Percentiles rank a stretch among this genome's conserved stretches.
Conservation (phyloP, 148 eudicot genomes). For the Cornus controversa region DNA sequence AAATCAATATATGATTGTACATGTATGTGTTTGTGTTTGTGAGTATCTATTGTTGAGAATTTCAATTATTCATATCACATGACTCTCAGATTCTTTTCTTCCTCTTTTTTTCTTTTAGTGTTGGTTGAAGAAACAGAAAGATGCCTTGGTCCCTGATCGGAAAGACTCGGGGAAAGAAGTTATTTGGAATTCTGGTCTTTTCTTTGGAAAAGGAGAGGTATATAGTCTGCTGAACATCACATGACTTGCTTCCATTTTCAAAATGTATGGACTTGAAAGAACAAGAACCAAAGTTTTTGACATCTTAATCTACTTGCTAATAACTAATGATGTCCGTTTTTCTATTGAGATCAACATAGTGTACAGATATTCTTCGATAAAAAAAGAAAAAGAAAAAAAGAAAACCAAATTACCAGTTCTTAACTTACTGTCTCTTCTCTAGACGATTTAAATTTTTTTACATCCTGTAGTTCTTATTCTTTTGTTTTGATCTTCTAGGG, state of each 20-base stretch:
- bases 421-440: too few relatives aligned
- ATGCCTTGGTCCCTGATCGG: slow-evolving; percentile 28
- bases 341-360: too few relatives aligned
- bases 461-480: too few relatives aligned
- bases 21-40: background rate
- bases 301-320: too few relatives aligned
- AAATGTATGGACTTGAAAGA: too few relatives aligned
- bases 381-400: too few relatives aligned
- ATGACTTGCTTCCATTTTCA: background rate
- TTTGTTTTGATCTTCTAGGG: too few relatives aligned
- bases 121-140: slow-evolving; percentile 43
- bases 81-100: background rate
- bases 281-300: too few relatives aligned
- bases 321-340: too few relatives aligned
- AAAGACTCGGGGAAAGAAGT: slow-evolving; percentile 19
- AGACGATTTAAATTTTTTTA: too few relatives aligned
- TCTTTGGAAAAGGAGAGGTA: slow-evolving; percentile 38
- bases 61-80: background rate
- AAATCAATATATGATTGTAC: background rate
- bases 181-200: slow-evolving; percentile 43
- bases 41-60: background rate
- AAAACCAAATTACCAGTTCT: too few relatives aligned
- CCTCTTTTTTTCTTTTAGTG: slow-evolving; percentile 17
- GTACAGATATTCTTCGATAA: too few relatives aligned
- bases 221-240: background rate